Base-by-base conservation (phyloP, 1,284 basidiomycete species). In the Sporisorium reilianum region DNA sequence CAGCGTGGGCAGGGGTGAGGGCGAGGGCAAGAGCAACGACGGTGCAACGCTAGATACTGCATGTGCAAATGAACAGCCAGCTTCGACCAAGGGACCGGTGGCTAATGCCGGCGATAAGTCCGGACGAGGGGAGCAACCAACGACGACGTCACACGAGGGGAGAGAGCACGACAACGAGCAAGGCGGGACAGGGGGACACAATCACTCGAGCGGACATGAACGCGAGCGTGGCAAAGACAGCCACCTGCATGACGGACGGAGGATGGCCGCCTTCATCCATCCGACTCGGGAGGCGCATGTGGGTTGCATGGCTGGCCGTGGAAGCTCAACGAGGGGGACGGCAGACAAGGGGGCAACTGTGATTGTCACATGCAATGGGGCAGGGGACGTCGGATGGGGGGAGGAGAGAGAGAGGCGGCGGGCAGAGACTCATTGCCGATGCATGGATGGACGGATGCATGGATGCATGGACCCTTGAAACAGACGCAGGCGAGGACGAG, bases 271-370 rank as follows among this genome's bases (percentile, higher is more conserved):
- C 26, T 38, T 53, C 26, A 53, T 53, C 51, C 23, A 12, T 9
- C 4, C 14, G n/a, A 10, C n/a, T n/a, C n/a, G 40, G n/a, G n/a
- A 26, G 26, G 51, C 38, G 26, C 51, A 53, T 41, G 51, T 53
- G 51, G 51, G 51, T 53, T 53, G 51, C 51, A 53, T 53, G n/a
- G 26, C 25, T 18, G 16, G 32, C 18, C 26, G 6, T 25, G 51
- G 44, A 45, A 45, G 38, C 26, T 42, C 40, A 42, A n/a, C 51
- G 40, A 42, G 40, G 38, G n/a, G 38, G 14, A 40, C 50, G 5
- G n/a, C 38, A 7, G n/a, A 25, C 44, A 25, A 26, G 46, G 46
- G n/a, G 38, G 11, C 26, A 32, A 28, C 10, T 16, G 11, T 14
- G 12, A 14, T 18, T 26, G 44, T n/a, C n/a, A 44, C 42, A 44